Conservation (phyloP, 352 stramenopile genomes). For the Phytophthora palmivora region DNA sequence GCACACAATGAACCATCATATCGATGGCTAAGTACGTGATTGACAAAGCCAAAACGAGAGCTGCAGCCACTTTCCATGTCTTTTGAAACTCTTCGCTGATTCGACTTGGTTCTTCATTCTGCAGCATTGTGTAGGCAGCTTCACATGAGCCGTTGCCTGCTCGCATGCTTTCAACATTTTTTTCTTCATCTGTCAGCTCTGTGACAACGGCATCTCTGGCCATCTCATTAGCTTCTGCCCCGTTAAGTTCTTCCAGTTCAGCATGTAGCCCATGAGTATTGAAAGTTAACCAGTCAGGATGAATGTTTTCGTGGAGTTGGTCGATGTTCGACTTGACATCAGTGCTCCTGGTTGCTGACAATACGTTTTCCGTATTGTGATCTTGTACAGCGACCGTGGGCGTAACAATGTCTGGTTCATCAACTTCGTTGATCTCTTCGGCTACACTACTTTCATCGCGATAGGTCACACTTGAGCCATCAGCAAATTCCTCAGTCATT, state of each 20-base stretch:
- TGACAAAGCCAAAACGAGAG: slow-evolving; percentile 34
- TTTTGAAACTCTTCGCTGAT: neutral
- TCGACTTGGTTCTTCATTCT: neutral
- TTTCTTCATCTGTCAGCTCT: neutral
- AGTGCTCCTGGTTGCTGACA: neutral
- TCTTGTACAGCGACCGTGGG: neutral
- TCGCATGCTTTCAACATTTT: neutral
- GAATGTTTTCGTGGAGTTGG: neutral
- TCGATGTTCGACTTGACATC: neutral
- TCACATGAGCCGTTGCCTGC: neutral
- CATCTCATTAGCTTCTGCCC: neutral
- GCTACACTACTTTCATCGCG: neutral
- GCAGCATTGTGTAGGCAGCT: neutral
- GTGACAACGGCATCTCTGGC: neutral
- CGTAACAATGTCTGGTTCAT: neutral
- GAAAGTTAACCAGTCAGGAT: too few relatives aligned
- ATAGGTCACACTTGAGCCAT: neutral
- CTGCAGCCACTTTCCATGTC: slow-evolving; percentile 26
- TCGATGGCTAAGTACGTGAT: slow-evolving; percentile 37
- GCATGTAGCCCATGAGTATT: neutral
- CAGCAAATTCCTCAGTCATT: neutral
- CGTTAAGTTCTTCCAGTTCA: neutral
- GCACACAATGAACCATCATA: slow-evolving; percentile 19
- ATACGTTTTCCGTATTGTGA: neutral
- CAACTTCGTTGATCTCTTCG: slow-evolving; percentile 11